phyloP scores from a whole-genome alignment of 768 basidiomycete species.

The Rubroboletus satanas region DNA sequence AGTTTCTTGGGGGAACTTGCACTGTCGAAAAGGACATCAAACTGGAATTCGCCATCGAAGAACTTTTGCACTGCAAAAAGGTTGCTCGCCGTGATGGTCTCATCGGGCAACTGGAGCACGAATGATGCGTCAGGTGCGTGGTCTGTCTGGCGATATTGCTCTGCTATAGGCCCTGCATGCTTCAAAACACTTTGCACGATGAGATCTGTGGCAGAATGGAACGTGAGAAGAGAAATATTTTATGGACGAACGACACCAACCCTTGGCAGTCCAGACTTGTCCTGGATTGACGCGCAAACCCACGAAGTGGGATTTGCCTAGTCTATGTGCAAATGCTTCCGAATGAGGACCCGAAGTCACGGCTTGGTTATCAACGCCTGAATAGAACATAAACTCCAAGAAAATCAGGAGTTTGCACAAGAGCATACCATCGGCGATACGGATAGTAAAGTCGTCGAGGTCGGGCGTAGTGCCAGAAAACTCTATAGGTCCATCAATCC shows the following conservation, averaged over 20 bases:
- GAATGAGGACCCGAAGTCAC: conserved; percentile 55
- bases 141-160: conserved; percentile 47
- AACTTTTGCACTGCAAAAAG: conserved; percentile 84
- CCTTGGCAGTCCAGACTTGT: conserved; percentile 82
- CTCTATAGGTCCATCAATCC: conserved; percentile 63
- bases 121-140: conserved; percentile 76
- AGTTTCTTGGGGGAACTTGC: conserved; percentile 61
- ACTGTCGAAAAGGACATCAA: conserved; percentile 87
- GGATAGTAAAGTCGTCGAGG: conserved; percentile 77
- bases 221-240: not conserved
- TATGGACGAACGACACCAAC: conserved; percentile 34
- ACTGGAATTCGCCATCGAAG: conserved; percentile 81
- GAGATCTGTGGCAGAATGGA: conserved; percentile 41
- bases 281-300: conserved; percentile 61
- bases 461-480: conserved; percentile 74
- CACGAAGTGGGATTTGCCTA: conserved; percentile 68
- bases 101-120: conserved; percentile 71
- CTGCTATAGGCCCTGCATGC: conserved; percentile 51
- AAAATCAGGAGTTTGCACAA: not conserved
- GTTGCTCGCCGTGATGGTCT: conserved; percentile 67
- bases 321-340: conserved; percentile 51
- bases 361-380: conserved; percentile 57
- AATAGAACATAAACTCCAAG: conserved; percentile 6
- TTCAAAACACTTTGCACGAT: conserved; percentile 59
- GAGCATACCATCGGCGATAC: conserved; percentile 68